These are phyloP conservation scores for Diaporthe nobilis DNA, from an alignment of 2,329 filamentous ascomycete genomes.

Conservation along the genomic window DNA sequence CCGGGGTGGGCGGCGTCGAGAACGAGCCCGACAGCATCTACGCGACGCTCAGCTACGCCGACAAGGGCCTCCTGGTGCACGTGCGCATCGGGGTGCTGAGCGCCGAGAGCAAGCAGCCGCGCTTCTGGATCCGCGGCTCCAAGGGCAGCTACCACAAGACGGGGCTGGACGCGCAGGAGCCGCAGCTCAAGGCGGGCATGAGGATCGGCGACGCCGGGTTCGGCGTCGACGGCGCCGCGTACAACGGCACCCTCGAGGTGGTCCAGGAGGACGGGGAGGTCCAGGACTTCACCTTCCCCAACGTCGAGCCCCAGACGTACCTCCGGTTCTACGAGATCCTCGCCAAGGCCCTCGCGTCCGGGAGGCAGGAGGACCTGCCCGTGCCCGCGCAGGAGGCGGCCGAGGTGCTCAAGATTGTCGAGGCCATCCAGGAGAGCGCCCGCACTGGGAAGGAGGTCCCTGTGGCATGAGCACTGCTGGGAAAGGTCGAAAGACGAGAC, in stretches of 20 bases:
- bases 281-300: constrained; percentile 65
- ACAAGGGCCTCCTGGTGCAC: constrained; percentile 73
- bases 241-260: constrained; percentile 71
- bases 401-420: constrained; percentile 67
- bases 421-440: constrained; percentile 66
- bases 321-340: constrained; percentile 74
- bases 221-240: constrained; percentile 72
- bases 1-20: constrained; percentile 50
- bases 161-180: constrained; percentile 81
- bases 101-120: constrained; percentile 76
- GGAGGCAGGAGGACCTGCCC: constrained; percentile 65
- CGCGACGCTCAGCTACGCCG: constrained; percentile 75
- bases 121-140: constrained; percentile 83
- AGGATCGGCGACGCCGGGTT: constrained; percentile 71
- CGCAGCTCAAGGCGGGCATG: constrained; percentile 76
- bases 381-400: constrained; percentile 67
- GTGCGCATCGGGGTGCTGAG: constrained; percentile 79
- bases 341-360: constrained; percentile 61
- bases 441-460: constrained; percentile 61
- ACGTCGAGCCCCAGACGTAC: constrained; percentile 77
- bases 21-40: constrained; percentile 72
- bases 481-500: no score
- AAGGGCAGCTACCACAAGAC: constrained; percentile 83
- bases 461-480: constrained; percentile 3
- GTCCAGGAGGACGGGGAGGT: constrained; percentile 66